phyloP scores from a whole-genome alignment of 345 rosid genomes.

The Citrus reticulata region DNA sequence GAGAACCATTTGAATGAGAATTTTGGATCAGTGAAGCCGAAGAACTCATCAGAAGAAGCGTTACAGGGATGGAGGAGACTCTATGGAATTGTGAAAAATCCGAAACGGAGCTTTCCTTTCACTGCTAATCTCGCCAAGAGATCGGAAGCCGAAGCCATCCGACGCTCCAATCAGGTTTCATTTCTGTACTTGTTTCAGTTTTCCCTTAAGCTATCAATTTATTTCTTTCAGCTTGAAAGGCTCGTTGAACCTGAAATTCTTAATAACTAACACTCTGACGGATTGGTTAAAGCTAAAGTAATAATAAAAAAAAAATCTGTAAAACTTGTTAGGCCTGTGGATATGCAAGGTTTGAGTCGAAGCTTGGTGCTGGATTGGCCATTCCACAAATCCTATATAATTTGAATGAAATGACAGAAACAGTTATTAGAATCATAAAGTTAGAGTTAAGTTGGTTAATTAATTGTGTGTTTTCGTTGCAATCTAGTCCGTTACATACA shows the following conservation, averaged over 20 bases:
- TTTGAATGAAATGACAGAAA: no score
- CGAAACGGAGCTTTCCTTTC: constrained; percentile 50
- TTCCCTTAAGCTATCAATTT: neutral
- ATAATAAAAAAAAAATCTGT: neutral
- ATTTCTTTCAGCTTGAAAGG: neutral
- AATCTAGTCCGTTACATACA: no score
- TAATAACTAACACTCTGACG: neutral
- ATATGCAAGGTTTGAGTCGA: no score
- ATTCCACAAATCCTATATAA: no score
- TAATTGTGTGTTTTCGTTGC: no score
- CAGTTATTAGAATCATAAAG: no score
- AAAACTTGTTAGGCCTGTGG: no score
- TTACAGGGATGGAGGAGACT: constrained; percentile 89
- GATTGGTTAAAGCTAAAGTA: neutral
- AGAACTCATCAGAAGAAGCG: constrained; percentile 93
- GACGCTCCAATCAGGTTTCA: constrained; percentile 69
- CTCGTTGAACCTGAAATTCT: neutral
- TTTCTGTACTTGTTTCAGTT: neutral
- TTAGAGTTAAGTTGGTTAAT: no score
- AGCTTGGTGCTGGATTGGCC: no score
- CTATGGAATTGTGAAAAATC: constrained; percentile 84
- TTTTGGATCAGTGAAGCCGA: constrained; percentile 76
- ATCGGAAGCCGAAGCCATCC: constrained; percentile 71
- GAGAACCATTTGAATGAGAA: constrained; percentile 67
- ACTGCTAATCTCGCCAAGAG: constrained; percentile 87